Percentiles rank a stretch among this genome's conserved stretches.
These are phyloP conservation scores for Kappamyces sp. DNA, from an alignment of 192 early-diverging fungal species.

Conservation along the genomic window DNA sequence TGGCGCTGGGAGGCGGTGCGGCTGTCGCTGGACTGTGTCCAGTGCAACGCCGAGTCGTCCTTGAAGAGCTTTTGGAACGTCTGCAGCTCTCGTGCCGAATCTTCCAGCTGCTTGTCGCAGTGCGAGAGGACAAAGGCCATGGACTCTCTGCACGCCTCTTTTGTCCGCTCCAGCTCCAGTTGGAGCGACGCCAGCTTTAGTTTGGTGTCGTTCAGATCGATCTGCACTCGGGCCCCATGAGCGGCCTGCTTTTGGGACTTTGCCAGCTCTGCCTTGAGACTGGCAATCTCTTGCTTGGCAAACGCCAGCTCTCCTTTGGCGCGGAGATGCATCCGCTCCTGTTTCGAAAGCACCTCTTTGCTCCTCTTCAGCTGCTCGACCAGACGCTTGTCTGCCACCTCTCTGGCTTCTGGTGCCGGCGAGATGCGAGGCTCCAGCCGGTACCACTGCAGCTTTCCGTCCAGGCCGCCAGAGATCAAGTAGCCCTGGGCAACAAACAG, in stretches of 20 bases:
- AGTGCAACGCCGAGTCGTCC: conserved; percentile 20
- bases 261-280: conserved; percentile 22
- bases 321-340: conserved; percentile 33
- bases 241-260: conserved; percentile 11
- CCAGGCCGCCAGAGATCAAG: too few species aligned
- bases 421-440: neutral
- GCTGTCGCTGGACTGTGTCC: neutral
- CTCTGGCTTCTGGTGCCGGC: too few species aligned
- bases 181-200: conserved; percentile 33
- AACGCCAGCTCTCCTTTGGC: conserved; percentile 36
- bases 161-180: conserved; percentile 30
- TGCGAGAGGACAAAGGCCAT: conserved; percentile 32
- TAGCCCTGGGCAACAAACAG: too few species aligned
- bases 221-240: conserved; percentile 18
- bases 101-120: conserved; percentile 25
- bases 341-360: conserved; percentile 33
- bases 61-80: conserved; percentile 33
- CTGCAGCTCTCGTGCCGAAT: conserved; percentile 39
- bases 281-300: conserved; percentile 30
- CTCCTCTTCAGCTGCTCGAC: conserved; percentile 33
- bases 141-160: conserved; percentile 33
- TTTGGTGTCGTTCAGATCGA: conserved; percentile 36
- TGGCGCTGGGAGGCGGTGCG: conserved; percentile 21
- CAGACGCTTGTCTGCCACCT: neutral
- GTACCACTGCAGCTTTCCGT: neutral